phyloP scores from a whole-genome alignment of 1,139 yeast species.

The Yamadazyma oceani region DNA sequence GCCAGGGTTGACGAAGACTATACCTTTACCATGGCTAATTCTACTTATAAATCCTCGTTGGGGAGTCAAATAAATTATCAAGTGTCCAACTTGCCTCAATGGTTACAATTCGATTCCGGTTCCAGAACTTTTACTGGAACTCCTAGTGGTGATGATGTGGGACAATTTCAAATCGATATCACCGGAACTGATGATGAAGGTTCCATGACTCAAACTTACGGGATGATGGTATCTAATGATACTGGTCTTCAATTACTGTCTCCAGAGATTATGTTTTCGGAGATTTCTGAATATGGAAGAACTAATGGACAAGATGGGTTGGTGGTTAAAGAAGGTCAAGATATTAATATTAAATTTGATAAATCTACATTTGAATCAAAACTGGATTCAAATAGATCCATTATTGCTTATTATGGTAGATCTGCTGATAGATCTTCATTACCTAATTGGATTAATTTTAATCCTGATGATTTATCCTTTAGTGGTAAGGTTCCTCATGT shows the following conservation, averaged over 20 bases:
- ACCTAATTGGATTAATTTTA: slow-evolving; percentile 85
- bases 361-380: slow-evolving; percentile 52
- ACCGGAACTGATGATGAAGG: slow-evolving; percentile 64
- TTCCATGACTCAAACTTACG: slow-evolving; percentile 48
- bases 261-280: slow-evolving; percentile 41
- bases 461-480: slow-evolving; percentile 62
- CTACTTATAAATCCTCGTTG: slow-evolving; percentile 62
- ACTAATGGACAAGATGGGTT: slow-evolving; percentile 76
- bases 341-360: slow-evolving; percentile 64
- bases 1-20: slow-evolving; percentile 69
- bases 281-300: slow-evolving; percentile 56
- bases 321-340: slow-evolving; percentile 68
- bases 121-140: slow-evolving; percentile 69
- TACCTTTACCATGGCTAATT: slow-evolving; percentile 65
- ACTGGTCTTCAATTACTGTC: slow-evolving; percentile 50
- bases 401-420: slow-evolving; percentile 79
- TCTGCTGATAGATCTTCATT: slow-evolving; percentile 80
- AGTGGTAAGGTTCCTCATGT: slow-evolving; percentile 87
- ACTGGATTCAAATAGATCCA: slow-evolving; percentile 42
- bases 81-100: slow-evolving; percentile 62
- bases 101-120: slow-evolving; percentile 71
- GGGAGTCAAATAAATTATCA: slow-evolving; percentile 51
- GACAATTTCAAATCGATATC: slow-evolving; percentile 48
- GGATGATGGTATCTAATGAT: slow-evolving; percentile 57
- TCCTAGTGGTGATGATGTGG: slow-evolving; percentile 50